Evolutionary conservation across 371 early-diverging fungal genomes (phyloP).

Genomic region (Mortierella sp.): DNA sequence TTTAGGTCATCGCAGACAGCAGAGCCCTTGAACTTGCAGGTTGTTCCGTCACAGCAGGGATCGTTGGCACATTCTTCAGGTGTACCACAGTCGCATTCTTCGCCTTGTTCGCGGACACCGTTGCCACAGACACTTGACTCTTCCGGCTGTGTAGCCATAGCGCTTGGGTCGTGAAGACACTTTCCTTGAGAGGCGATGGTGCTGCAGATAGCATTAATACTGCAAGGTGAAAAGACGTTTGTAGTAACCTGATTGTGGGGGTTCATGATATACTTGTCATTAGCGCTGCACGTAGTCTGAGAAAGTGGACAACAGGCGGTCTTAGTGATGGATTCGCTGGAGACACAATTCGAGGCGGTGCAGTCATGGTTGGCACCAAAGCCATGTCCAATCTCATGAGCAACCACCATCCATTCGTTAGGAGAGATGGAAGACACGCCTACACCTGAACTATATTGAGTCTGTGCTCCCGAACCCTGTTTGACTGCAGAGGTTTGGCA

Average conservation of each 20-base stretch:
- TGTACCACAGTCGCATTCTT: conserved; percentile 94
- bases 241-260: conserved; percentile 74
- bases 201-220: conserved; percentile 75
- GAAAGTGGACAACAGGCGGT: conserved; percentile 76
- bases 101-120: conserved; percentile 87
- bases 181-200: conserved; percentile 59
- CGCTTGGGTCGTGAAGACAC: conserved; percentile 65
- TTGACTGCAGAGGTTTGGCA: conserved; percentile 66
- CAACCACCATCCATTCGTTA: conserved; percentile 94
- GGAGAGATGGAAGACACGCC: conserved; percentile 87
- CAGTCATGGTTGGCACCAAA: conserved; percentile 68
- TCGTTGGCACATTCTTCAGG: conserved; percentile 73
- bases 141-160: neutral
- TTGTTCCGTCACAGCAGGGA: conserved; percentile 82
- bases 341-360: conserved; percentile 10
- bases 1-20: conserved; percentile 78
- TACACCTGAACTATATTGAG: conserved; percentile 72
- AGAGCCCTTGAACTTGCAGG: conserved; percentile 80
- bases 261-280: conserved; percentile 82
- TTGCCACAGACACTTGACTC: conserved; percentile 87
- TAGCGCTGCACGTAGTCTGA: conserved; percentile 74
- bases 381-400: conserved; percentile 94
- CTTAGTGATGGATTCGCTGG: neutral
- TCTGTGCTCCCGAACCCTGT: conserved; percentile 38
- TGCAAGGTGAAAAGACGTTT: conserved; percentile 67